A percentile compares a stretch with the other conserved stretches of the same genome.
Conservation (phyloP, 148 eudicot species). For the Silene conica region DNA sequence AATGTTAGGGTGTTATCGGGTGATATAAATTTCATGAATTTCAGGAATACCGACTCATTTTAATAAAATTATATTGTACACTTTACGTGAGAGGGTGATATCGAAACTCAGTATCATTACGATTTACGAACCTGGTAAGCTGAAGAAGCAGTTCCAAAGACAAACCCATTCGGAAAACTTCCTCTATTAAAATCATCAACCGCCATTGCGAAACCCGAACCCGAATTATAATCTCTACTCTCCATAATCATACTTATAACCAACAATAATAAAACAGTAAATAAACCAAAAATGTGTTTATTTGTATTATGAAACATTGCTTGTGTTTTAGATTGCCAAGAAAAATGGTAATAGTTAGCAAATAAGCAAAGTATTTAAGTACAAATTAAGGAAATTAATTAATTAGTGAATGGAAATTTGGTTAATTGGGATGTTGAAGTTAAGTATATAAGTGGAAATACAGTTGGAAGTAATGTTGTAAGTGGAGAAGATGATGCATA, state of each 20-base stretch:
- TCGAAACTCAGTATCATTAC: too few relatives aligned
- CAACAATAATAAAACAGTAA: not conserved
- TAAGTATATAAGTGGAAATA: not conserved
- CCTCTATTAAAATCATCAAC: conserved; percentile 34
- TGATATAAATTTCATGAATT: too few relatives aligned
- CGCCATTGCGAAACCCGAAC: not conserved
- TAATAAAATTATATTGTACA: too few relatives aligned
- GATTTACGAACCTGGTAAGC: conserved; percentile 57
- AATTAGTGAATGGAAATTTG: too few relatives aligned
- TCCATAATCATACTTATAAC: not conserved
- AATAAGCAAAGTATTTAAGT: too few relatives aligned
- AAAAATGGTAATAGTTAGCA: not conserved
- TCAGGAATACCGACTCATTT: too few relatives aligned
- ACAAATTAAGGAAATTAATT: too few relatives aligned
- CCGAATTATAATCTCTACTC: not conserved
- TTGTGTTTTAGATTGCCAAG: not conserved
- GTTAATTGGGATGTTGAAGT: too few relatives aligned
- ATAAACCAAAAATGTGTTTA: not conserved
- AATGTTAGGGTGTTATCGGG: too few relatives aligned
- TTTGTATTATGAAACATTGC: not conserved
- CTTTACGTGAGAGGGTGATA: too few relatives aligned
- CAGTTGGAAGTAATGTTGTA: not conserved
- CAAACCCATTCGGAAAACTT: conserved; percentile 49
- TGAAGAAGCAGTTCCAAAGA: conserved; percentile 62
- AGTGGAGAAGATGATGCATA: not conserved